Evolutionary conservation across 805 yeast genomes (phyloP), one percentile per base, ranked within the genome.

Genomic region (Starmerella vitae): DNA sequence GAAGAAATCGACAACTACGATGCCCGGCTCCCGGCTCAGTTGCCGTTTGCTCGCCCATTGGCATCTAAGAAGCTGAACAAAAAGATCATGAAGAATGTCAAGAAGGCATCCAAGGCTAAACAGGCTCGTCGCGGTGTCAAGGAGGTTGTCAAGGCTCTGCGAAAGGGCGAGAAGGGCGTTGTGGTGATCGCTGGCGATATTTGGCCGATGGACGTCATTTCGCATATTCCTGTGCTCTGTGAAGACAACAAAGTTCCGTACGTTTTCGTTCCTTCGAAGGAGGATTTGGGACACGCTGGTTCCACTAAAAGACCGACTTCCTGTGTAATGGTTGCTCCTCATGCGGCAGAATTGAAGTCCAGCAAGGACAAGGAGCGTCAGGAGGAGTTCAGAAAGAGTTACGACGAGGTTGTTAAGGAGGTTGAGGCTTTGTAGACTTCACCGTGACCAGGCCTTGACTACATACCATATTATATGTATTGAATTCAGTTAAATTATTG

Each of bases 251-350:
- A 80, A 34, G 96, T 91, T 36, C 96, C 97, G 56, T 93, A 68
- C 58, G 72, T 88, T 30, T 91, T 91, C 63, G 74, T 91, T 47
- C 98, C 98, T 55, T 85, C 96, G 36, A 91, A 91, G 66, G 96
- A 91, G 67, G 97, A 91, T 59, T 72, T 91, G 50, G 99, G 99
- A 26, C 81, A 94, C 47, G 98, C 99, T 20, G 97, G 97, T 58
- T 94, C 96, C 46, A 91, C 98, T 42, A 91, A 91, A 70, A 80
- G 99, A 71, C 97, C 98, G 52, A 91, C 99, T 28, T 84, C 96
- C 28, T 86, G 94, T 61, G 94, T 91, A 22, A 83, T 91, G 84
- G 74, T 91, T 53, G 91, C 86, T 39, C 98, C 99, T 54, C 33
- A 39, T 2, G 32, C 42, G 4, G 93, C 94, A 41, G 85, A 86